Base-by-base conservation (phyloP, 129 eudicot species). In the Escallonia herrerae region DNA sequence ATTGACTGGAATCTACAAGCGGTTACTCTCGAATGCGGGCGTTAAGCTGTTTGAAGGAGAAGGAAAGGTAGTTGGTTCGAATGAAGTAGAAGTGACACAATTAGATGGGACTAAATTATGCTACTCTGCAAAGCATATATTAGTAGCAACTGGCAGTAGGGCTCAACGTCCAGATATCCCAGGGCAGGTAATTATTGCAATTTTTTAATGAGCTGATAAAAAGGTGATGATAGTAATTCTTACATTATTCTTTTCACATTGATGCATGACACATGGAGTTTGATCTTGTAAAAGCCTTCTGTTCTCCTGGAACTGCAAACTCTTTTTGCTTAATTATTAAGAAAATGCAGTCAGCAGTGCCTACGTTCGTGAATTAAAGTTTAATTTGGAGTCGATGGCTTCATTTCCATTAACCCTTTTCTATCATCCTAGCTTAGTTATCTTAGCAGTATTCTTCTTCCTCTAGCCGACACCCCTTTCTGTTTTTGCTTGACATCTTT, bases 61-160 rank as follows among this genome's bases (percentile, higher is more conserved):
- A 71, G 93, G 97, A 22, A 87, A 77, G 67, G 64, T 87, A 53
- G 83, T 80, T 51, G 93, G 97, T 70, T 95, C 97, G 11, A 82
- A 90, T 78, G 95, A 87, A 69, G 93, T 90, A 37, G 93, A 90
- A 57, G 80, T 90, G 64, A 82, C 77, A 56, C 95, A 90, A 73
- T 57, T 87, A 67, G 95, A 90, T 65, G 97, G 97, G 15, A 84
- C 97, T 58, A 87, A 84, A 68, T 63, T 87, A 12, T 75, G 76
- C 49, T 90, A 87, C 53, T 74, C 95, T 14, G 87, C 98, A 67
- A 93, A 86, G 71, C 95, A 88, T 56, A 93, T 93, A 56, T 68
- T 93, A 65, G 86, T 93, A 66, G 91, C 98, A 58, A 93, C 98
- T 62, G 98, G 98, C 47, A 77, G 96, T 74, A 80, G 96, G 66